Percentiles rank a stretch among this genome's conserved stretches.
These are phyloP conservation scores for Oryza punctata DNA, from an alignment of 176 grass and related monocot species.

Conservation along the genomic window DNA sequence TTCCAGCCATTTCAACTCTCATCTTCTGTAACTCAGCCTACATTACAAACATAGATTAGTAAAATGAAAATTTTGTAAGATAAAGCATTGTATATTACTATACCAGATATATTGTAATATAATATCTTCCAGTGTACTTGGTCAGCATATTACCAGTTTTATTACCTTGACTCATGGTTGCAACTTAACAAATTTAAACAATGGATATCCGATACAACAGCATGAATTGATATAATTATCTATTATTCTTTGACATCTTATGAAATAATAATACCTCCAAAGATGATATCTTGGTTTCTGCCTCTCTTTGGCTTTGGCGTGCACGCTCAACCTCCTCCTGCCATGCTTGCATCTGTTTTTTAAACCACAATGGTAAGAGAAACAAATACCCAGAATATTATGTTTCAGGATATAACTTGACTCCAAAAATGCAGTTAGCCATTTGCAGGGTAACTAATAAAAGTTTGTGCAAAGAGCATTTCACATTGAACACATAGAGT, in stretches of 20 bases:
- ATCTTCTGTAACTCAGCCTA: constrained; percentile 99
- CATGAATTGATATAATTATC: background rate
- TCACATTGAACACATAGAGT: constrained; percentile 13
- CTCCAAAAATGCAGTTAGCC: background rate
- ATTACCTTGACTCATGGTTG: constrained; percentile 10
- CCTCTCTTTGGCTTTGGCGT: constrained; percentile 92
- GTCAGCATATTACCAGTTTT: background rate
- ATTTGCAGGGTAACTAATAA: background rate
- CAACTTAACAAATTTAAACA: constrained; percentile 12
- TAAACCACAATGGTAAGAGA: constrained; percentile 38
- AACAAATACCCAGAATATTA: background rate
- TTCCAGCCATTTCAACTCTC: constrained; percentile 99
- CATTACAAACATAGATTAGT: constrained; percentile 23
- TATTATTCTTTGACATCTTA: constrained; percentile 30
- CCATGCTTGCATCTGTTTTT: constrained; percentile 88
- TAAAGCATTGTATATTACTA: constrained; percentile 32
- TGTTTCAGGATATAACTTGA: constrained; percentile 1
- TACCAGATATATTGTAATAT: constrained; percentile 5
- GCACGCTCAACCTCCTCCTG: constrained; percentile 95
- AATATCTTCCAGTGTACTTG: constrained; percentile 13
- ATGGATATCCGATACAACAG: constrained; percentile 1
- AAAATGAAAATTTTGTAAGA: constrained; percentile 16
- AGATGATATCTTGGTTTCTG: constrained; percentile 81
- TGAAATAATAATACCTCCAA: constrained; percentile 66
- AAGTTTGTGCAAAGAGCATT: background rate